A percentile compares a stretch with the other conserved stretches of the same genome.
Evolutionary conservation across 176 grass and related monocot species (phyloP).

Genomic region (Neostapfia colusana): DNA sequence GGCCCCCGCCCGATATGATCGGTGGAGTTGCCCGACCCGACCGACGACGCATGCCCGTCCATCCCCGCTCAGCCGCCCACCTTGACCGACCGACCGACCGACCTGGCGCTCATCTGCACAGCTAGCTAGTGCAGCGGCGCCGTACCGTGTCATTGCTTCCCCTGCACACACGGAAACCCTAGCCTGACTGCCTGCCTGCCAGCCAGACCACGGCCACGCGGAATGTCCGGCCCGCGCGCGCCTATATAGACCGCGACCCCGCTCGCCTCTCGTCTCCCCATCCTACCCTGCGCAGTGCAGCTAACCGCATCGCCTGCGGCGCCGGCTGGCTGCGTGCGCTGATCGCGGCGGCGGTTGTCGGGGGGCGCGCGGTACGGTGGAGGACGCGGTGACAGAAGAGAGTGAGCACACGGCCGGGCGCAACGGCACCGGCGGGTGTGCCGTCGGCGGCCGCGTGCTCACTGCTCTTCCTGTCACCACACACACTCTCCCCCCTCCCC

Average conservation of each 20-base stretch:
- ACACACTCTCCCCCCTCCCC: not conserved
- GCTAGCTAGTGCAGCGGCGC: conserved; percentile 18
- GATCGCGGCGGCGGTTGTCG: conserved; percentile 21
- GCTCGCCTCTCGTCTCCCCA: too few species aligned
- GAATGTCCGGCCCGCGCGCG: conserved; percentile 24
- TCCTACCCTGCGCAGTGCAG: too few species aligned
- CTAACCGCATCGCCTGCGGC: too few species aligned
- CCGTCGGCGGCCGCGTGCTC: conserved; percentile 69
- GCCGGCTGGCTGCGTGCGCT: not conserved
- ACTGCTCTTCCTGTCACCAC: conserved; percentile 67
- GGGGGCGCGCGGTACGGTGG: not conserved
- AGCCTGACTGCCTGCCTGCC: conserved; percentile 28
- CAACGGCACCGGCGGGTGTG: conserved; percentile 55
- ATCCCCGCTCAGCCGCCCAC: too few species aligned
- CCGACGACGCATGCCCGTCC: conserved; percentile 18
- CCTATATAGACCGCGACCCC: too few species aligned
- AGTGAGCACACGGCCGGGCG: conserved; percentile 71
- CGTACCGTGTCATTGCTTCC: not conserved
- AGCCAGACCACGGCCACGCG: not conserved
- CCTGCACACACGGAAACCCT: conserved; percentile 23
- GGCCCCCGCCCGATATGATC: not conserved
- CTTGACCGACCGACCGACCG: conserved; percentile 4
- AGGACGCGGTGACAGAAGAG: conserved; percentile 65
- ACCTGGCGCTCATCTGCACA: not conserved
- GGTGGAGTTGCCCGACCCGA: not conserved